These are phyloP conservation scores for Vitis rotundifolia DNA, from an alignment of 164 flowering plant species.

Conservation along the genomic window DNA sequence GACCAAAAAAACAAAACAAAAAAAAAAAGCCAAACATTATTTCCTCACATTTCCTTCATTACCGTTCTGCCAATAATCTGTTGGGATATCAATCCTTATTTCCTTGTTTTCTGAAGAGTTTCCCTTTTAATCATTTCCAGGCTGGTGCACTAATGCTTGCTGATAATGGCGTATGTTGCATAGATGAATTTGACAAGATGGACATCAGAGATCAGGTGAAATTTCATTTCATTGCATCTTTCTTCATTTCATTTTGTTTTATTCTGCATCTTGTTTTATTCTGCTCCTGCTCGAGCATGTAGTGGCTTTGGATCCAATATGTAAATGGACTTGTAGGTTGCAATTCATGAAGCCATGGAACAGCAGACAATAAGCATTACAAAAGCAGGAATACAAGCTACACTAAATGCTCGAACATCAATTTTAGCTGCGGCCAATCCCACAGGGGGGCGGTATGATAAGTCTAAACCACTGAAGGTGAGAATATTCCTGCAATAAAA, in stretches of 20 bases:
- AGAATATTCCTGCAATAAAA: conserved; percentile 11
- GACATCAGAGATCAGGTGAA: conserved; percentile 89
- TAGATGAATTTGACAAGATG: conserved; percentile 99
- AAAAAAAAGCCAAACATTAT: too few species aligned
- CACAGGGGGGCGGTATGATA: conserved; percentile 94
- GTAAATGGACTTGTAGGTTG: conserved; percentile 55
- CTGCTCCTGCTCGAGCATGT: not conserved
- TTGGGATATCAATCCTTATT: not conserved
- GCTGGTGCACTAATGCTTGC: conserved; percentile 99
- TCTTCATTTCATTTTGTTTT: not conserved
- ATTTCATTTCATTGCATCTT: not conserved
- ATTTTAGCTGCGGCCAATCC: conserved; percentile 98
- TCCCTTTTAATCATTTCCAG: conserved; percentile 33
- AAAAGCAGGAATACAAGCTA: conserved; percentile 97
- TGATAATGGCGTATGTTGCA: conserved; percentile 95
- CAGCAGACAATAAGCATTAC: conserved; percentile 98
- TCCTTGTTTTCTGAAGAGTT: not conserved
- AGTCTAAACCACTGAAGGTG: conserved; percentile 92
- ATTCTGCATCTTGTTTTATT: not conserved
- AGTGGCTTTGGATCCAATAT: conserved; percentile 15
- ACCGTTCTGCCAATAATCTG: not conserved
- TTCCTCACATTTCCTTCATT: too few species aligned
- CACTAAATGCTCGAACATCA: conserved; percentile 93
- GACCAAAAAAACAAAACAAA: too few species aligned
- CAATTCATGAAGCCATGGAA: conserved; percentile 99